Percentiles rank a stretch among this genome's conserved stretches.
Evolutionary conservation across 305 asterid species (phyloP).

Genomic region (Fraxinus latifolia): DNA sequence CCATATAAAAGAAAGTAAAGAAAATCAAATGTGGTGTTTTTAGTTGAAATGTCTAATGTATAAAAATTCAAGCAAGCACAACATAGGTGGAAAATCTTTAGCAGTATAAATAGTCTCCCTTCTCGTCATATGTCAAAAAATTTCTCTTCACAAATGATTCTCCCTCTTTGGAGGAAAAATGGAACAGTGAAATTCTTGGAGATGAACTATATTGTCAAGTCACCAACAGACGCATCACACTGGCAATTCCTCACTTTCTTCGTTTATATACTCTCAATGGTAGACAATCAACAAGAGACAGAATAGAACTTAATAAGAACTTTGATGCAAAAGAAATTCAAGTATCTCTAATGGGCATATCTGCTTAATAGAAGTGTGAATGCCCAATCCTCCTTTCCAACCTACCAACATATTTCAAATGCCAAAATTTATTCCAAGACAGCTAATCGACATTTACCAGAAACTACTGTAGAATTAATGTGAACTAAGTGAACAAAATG

Average conservation of each 20-base stretch:
- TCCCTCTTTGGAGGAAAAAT: not conserved
- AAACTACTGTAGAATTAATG: not conserved
- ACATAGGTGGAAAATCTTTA: slow-evolving; percentile 14
- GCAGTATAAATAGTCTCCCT: slow-evolving; percentile 9
- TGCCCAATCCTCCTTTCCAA: slow-evolving; percentile 2
- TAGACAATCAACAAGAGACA: slow-evolving; percentile 4
- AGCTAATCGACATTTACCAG: not conserved
- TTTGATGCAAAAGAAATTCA: not conserved
- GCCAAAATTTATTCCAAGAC: not conserved
- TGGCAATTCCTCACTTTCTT: slow-evolving; percentile 5
- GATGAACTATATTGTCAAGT: not conserved
- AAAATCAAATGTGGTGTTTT: not conserved
- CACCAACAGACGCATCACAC: not conserved
- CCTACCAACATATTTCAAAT: slow-evolving; percentile 9
- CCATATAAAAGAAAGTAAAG: not conserved
- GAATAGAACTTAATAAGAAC: slow-evolving; percentile 15
- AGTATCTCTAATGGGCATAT: slow-evolving; percentile 12
- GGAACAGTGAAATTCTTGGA: not conserved
- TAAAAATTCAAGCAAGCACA: slow-evolving; percentile 14
- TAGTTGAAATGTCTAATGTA: not conserved
- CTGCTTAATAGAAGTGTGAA: slow-evolving; percentile 3
- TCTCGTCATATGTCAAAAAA: not conserved
- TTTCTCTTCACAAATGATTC: slow-evolving; percentile 14
- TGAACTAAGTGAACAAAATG: slow-evolving; percentile 3
- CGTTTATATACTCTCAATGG: not conserved